Evolutionary conservation across 2,329 filamentous ascomycete genomes (phyloP).

Genomic region (Aspergillus chevalieri): DNA sequence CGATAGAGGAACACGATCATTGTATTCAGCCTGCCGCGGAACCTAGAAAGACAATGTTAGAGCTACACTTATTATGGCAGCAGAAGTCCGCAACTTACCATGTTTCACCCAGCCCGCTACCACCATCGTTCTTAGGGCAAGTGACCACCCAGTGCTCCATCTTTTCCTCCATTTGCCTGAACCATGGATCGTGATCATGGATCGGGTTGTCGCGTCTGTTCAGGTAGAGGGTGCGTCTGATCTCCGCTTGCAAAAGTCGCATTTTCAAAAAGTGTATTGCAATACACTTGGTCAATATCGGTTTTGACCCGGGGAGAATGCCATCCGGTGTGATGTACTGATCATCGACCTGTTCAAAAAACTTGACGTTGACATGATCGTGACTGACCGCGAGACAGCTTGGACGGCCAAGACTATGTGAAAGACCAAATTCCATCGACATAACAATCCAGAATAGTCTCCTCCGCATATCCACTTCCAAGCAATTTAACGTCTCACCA

Average conservation of each 20-base stretch:
- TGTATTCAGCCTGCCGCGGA: conserved; percentile 67
- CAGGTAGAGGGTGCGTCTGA: conserved; percentile 78
- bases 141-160: conserved; percentile 72
- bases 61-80: neutral
- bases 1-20: conserved; percentile 85
- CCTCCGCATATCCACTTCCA: conserved; percentile 83
- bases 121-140: conserved; percentile 64
- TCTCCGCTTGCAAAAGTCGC: conserved; percentile 80
- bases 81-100: conserved; percentile 56
- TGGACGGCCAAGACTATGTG: conserved; percentile 81
- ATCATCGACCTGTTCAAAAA: conserved; percentile 78
- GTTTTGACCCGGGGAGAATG: conserved; percentile 61
- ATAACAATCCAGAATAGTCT: conserved; percentile 82
- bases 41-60: conserved; percentile 38
- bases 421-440: conserved; percentile 81
- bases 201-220: conserved; percentile 70
- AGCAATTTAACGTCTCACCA: conserved; percentile 57
- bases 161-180: conserved; percentile 69
- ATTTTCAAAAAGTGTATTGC: conserved; percentile 93
- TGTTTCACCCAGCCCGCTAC: conserved; percentile 66
- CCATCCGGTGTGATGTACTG: conserved; percentile 72
- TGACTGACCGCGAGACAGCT: conserved; percentile 75
- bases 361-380: conserved; percentile 78
- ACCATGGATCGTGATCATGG: conserved; percentile 82
- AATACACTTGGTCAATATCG: conserved; percentile 76